Base-by-base conservation (phyloP, 805 yeast genomes). In the Jamesozyma hellenica region DNA sequence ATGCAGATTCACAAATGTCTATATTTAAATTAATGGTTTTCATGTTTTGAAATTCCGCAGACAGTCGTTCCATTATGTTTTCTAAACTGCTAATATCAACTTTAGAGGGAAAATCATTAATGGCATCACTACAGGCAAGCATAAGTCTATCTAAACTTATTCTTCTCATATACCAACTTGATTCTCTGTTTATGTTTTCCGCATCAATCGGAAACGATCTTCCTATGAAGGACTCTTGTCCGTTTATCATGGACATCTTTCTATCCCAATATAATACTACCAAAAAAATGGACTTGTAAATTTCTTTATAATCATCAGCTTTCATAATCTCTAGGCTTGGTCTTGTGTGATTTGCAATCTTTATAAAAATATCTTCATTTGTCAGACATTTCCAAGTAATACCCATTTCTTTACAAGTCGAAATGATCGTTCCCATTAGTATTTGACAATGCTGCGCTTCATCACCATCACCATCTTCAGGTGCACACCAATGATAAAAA, bases 381-480 rank as follows among this genome's bases (percentile, higher is more conserved):
- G 46, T 41, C 7, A 48, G 29, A 19, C 48, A 42, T 17, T 44
- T 45, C 63, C 63, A 58, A 12, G 45, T 47, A 3, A 53, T 40
- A 12, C 63, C 63, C 32, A 56, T 40, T 30, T 55, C 56, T 41
- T 49, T 50, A 34, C 58, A 55, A 27, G 51, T 48, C 2, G 58
- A 45, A 12, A 57, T 48, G 9, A 57, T 56, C 11, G 51, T 46
- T 5, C 61, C 59, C 46, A 53, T 49, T 2, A 58, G 36, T 7
- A 57, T 50, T 27, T 49, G 55, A 30, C 51, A 49, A 33, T 56
- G 58, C 37, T 56, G 54, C 12, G 51, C 43, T 21, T 47, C 50
- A 18, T 49, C 43, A 2, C 63, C 63, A 41, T 58, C 62, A 11
- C 60, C 60, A 42, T 56, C 60, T 32, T 58, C 60, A 2, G 61